Evolutionary conservation across 2,329 filamentous ascomycete species (phyloP).

Genomic region (Aspergillaceae sp.): DNA sequence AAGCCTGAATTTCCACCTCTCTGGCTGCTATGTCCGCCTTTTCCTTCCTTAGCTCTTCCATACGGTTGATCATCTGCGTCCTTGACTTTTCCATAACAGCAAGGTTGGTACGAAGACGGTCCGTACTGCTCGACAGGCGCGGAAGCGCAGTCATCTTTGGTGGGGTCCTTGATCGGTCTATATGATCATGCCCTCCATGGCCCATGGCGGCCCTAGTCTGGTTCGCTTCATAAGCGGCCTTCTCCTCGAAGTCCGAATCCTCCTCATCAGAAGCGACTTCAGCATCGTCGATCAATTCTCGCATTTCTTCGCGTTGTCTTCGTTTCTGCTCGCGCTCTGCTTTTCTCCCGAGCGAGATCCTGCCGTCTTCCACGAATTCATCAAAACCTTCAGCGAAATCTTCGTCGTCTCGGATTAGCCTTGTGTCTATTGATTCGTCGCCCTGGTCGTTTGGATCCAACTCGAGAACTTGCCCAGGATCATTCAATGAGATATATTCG

Average conservation of each 20-base stretch:
- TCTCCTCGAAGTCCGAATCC: conserved; percentile 56
- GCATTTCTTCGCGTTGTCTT: conserved; percentile 67
- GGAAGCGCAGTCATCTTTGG: conserved; percentile 72
- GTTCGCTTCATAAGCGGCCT: conserved; percentile 75
- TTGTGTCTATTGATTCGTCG: conserved; percentile 60
- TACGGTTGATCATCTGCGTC: conserved; percentile 50
- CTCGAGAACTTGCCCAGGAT: conserved; percentile 33
- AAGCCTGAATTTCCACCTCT: conserved; percentile 69
- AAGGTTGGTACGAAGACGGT: conserved; percentile 54
- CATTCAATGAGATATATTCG: conserved; percentile 38
- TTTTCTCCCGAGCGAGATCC: conserved; percentile 66
- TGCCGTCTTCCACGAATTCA: conserved; percentile 77
- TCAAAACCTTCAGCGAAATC: conserved; percentile 91
- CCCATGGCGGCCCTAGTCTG: conserved; percentile 81
- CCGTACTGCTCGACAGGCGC: conserved; percentile 58
- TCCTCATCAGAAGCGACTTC: conserved; percentile 57
- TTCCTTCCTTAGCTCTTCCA: conserved; percentile 61
- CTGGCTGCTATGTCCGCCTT: conserved; percentile 59
- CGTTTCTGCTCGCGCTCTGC: conserved; percentile 64
- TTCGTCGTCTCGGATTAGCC: conserved; percentile 77
- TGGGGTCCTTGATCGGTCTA: conserved; percentile 48
- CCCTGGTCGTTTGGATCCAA: conserved; percentile 44
- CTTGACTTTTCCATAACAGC: conserved; percentile 56
- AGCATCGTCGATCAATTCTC: conserved; percentile 70
- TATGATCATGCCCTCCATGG: conserved; percentile 28